Evolutionary conservation across 2,329 filamentous ascomycete genomes (phyloP).

Genomic region (Fusarium udum): DNA sequence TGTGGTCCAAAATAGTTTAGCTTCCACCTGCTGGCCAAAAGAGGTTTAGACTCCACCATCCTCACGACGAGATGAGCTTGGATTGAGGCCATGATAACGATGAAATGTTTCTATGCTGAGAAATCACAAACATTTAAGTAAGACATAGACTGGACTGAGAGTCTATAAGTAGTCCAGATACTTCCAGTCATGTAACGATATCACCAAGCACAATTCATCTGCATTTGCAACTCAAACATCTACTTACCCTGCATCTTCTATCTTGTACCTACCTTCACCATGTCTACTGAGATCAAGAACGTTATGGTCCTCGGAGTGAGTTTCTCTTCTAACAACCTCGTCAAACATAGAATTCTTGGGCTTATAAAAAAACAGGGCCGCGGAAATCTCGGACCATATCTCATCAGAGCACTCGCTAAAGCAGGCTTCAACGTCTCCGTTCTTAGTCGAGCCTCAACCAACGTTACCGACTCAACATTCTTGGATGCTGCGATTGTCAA

Average conservation of each 20-base stretch:
- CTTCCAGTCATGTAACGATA: rapidly evolving
- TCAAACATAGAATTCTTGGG: rapidly evolving
- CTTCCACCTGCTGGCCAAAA: neutral
- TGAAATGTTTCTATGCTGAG: neutral
- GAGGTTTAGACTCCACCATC: constrained; percentile 10
- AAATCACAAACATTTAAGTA: rapidly evolving
- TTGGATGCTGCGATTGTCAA: neutral
- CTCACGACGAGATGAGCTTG: neutral
- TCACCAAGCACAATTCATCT: rapidly evolving
- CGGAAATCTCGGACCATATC: constrained; percentile 3
- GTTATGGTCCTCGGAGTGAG: constrained; percentile 7
- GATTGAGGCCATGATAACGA: neutral
- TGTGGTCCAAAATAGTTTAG: rapidly evolving
- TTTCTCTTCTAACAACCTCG: rapidly evolving
- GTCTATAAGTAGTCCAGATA: neutral
- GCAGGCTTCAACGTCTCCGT: rapidly evolving
- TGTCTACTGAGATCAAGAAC: neutral
- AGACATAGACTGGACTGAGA: rapidly evolving
- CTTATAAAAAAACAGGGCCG: neutral
- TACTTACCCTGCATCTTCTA: neutral
- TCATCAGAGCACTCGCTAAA: neutral
- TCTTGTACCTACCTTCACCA: neutral
- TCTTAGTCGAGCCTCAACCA: neutral
- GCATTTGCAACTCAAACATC: neutral
- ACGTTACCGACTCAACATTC: rapidly evolving